Base-by-base conservation (phyloP, 2,329 filamentous ascomycete genomes). In the Trichoderma breve region DNA sequence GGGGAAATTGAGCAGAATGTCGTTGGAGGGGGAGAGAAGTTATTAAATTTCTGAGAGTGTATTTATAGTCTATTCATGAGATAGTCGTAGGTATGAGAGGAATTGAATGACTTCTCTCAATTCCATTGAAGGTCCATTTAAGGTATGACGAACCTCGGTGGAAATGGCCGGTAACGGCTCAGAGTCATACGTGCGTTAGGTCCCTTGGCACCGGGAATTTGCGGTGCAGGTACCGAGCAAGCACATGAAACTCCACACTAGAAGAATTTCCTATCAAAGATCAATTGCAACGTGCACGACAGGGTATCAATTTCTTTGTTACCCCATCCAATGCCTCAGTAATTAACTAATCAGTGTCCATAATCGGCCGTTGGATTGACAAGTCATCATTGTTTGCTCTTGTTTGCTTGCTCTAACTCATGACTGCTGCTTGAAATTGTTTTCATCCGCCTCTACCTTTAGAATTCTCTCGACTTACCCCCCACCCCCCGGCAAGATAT, bases 101-200 rank as follows among this genome's bases (percentile, higher is more conserved):
- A 24, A 53, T 24, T 14, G 21, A 53, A 53, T 24, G 47, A 14
- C 47, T 53, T 53, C 6, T 53, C 21, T n/a, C 47, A 24, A 51
- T 12, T 3, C 4, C 21, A 24, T 53, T 21, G 9, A 8, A 24
- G 47, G 47, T 53, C 47, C 47, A 53, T 24, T 51, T 53, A 53
- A 53, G 21, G 47, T 53, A 47, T 62, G 32, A 63, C 61, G 26
- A 47, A 15, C 64, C 64, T 67, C 53, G 64, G 64, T 30, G 26
- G 24, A 58, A 58, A 36, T 43, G 53, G 64, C 64, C 64, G 64
- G 47, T 34, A 67, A 58, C 64, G 64, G 64, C n/a, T 30, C 30
- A 58, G 64, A 67, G 64, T 58, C 64, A 58, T 57, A 34, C 12
- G 30, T 34, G 63, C 15, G 60, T 39, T 32, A 15, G n/a, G 62